phyloP scores from a whole-genome alignment of 371 early-diverging fungal species.

The Actinomortierella ambigua region DNA sequence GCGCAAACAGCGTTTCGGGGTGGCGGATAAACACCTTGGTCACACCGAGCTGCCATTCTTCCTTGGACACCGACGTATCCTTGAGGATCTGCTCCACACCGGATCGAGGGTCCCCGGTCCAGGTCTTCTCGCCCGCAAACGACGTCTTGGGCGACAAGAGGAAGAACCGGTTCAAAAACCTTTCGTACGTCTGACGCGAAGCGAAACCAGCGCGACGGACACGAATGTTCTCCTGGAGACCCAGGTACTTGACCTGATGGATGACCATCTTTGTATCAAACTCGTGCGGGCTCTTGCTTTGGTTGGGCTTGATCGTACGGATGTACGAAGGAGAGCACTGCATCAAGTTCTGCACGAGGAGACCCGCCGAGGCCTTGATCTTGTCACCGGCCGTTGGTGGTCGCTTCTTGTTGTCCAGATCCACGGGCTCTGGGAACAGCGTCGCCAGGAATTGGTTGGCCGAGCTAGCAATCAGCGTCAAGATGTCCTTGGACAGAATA shows the following conservation, averaged over 20 bases:
- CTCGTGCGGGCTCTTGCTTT: constrained; percentile 86
- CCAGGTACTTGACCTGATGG: constrained; percentile 96
- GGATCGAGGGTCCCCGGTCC: constrained; percentile 81
- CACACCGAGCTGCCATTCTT: constrained; percentile 96
- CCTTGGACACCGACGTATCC: constrained; percentile 81
- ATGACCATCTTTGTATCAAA: constrained; percentile 92
- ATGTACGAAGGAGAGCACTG: constrained; percentile 97
- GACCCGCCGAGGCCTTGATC: constrained; percentile 70
- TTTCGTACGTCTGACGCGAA: constrained; percentile 90
- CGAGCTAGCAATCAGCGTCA: constrained; percentile 79
- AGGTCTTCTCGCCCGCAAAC: constrained; percentile 87
- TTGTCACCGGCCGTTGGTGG: constrained; percentile 85
- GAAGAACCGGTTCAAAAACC: constrained; percentile 86
- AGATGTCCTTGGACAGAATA: constrained; percentile 87
- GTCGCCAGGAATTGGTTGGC: constrained; percentile 66
- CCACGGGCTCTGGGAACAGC: constrained; percentile 89
- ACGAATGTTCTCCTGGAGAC: constrained; percentile 96
- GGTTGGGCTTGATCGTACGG: constrained; percentile 99
- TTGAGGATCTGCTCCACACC: constrained; percentile 81
- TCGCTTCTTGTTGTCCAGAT: constrained; percentile 88
- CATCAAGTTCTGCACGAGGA: constrained; percentile 92
- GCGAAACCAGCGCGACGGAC: constrained; percentile 97
- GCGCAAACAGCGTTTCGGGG: constrained; percentile 94
- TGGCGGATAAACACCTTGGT: constrained; percentile 94
- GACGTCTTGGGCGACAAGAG: constrained; percentile 78